These are phyloP conservation scores for Mycena albidolilacea DNA, from an alignment of 768 basidiomycete genomes.

Conservation along the genomic window DNA sequence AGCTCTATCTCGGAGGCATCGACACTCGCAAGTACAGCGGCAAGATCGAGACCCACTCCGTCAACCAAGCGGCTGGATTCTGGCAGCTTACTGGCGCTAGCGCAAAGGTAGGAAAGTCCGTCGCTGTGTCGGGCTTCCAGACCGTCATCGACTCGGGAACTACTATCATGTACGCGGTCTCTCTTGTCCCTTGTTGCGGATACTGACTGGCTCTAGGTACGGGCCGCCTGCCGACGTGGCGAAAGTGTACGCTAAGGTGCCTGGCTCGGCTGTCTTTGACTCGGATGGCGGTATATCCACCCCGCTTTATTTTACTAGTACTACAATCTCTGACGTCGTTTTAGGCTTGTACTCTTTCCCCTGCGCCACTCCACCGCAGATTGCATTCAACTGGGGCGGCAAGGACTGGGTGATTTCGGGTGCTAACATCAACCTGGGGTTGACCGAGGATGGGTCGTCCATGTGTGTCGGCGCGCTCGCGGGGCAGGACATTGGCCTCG, in stretches of 20 bases:
- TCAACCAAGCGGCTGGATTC: constrained; percentile 43
- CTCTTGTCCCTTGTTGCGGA: too few species aligned
- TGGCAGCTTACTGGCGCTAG: constrained; percentile 43
- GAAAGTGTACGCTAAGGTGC: constrained; percentile 26
- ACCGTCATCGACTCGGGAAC: constrained; percentile 57
- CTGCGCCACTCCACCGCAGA: constrained; percentile 44
- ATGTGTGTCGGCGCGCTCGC: constrained; percentile 67
- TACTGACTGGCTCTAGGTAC: constrained; percentile 19
- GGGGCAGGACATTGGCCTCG: constrained; percentile 51
- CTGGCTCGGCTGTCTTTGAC: constrained; percentile 25
- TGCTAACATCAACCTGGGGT: constrained; percentile 56
- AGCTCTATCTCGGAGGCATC: constrained; percentile 68
- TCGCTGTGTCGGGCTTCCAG: constrained; percentile 31
- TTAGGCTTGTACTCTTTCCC: constrained; percentile 35
- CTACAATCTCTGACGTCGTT: background rate
- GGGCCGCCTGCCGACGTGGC: constrained; percentile 38
- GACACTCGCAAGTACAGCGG: constrained; percentile 62
- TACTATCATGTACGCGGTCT: constrained; percentile 43
- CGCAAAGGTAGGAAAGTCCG: constrained; percentile 29
- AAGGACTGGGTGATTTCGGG: constrained; percentile 60
- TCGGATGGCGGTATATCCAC: background rate
- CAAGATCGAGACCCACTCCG: constrained; percentile 50
- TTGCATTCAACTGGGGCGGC: constrained; percentile 56
- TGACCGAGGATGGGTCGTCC: constrained; percentile 57
- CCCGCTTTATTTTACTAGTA: background rate